Base-by-base conservation (phyloP, 768 basidiomycete species). In the Leccinum boreale region DNA sequence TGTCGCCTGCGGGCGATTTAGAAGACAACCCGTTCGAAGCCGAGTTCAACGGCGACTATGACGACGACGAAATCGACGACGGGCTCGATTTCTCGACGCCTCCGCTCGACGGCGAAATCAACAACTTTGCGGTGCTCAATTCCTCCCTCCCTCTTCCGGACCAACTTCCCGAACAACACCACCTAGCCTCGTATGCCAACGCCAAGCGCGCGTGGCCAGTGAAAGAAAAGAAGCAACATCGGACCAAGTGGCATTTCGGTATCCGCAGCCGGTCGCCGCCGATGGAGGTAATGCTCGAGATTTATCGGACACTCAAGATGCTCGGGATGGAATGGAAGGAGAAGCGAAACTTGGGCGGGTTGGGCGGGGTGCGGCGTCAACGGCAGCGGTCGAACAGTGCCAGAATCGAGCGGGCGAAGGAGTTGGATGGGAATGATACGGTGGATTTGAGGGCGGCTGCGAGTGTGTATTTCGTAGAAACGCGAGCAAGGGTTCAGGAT, bases 201-300 rank as follows among this genome's bases (percentile, higher is more conserved):
- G 85, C 78, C 31, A 65, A 67, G 67, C 69, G 68, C n/a, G 36
- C 62, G 68, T 82, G 45, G 78, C 79, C 39, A 70, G 54, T 74
- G 73, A 85, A 85, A 67, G 79, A 80, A 65, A 85, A 86, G 77
- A 90, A 87, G 69, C 82, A 85, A 55, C 85, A 88, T 59, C 85
- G 89, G 59, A 90, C 90, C 15, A 89, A 93, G 62, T 98, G 97
- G 97, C 97, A 99, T 71, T 99, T 98, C 67, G 97, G 97, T 8
- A 98, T 99, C 42, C 83, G 97, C 31, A 94, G 92, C 64, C 81
- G 95, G 58, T 90, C 87, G 57, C 92, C 94, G 31, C 97, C 95
- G 21, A 96, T 98, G 92, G 97, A 99, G 73, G 96, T 99, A 23
- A 98, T 99, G 95, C 76, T 97, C 24, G 96, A 98, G 80, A 97